Evolutionary conservation across 352 stramenopile species (phyloP).

Genomic region (Pythium biforme): DNA sequence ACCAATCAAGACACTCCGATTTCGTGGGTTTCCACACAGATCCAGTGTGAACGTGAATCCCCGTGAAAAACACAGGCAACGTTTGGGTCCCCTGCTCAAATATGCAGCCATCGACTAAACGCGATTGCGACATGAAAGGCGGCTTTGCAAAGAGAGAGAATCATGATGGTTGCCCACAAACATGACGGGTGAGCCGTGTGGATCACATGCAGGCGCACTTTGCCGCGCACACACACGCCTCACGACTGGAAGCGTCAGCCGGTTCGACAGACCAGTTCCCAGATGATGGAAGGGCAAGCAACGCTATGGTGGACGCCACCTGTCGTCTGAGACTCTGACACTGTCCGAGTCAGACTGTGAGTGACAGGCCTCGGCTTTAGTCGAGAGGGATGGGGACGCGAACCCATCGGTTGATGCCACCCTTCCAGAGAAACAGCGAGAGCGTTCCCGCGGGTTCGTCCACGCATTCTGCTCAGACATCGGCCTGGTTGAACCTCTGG

Average conservation of each 20-base stretch:
- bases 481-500: too few relatives aligned
- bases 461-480: not conserved
- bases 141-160: not conserved
- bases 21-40: not conserved
- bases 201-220: too few relatives aligned
- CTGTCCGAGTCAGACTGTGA: too few relatives aligned
- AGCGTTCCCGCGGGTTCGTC: not conserved
- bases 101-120: slow-evolving; percentile 4
- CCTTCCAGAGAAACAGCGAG: slow-evolving; percentile 3
- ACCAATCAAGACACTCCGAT: slow-evolving; percentile 1
- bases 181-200: too few relatives aligned
- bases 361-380: not conserved
- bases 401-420: slow-evolving; percentile 6
- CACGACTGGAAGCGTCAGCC: not conserved
- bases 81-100: not conserved
- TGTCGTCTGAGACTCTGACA: not conserved
- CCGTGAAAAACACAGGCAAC: not conserved
- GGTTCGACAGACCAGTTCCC: not conserved
- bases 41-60: not conserved
- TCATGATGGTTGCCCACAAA: too few relatives aligned
- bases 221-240: not conserved
- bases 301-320: not conserved
- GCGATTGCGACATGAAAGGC: not conserved
- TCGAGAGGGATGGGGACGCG: slow-evolving; percentile 5
- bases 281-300: slow-evolving; percentile 6